phyloP scores from a whole-genome alignment of 2,329 filamentous ascomycete species.

The Huntiella decipiens region DNA sequence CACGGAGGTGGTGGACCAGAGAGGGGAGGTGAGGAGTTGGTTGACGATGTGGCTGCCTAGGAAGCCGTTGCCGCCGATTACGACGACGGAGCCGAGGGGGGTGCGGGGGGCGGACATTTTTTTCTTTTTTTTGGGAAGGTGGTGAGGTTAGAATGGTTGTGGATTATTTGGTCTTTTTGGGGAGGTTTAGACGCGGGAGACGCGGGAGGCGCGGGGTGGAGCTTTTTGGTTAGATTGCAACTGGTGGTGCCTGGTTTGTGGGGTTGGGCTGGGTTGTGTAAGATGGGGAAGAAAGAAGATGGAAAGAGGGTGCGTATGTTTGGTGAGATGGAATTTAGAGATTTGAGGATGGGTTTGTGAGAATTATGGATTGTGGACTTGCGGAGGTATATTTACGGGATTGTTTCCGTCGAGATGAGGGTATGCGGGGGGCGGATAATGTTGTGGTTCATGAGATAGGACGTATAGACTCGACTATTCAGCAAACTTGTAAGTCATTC shows the following conservation, averaged over 20 bases:
- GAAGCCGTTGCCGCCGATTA: conserved; percentile 72
- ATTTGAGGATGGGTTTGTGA: no score
- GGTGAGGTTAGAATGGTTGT: background rate
- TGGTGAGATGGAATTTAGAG: no score
- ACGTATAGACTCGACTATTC: no score
- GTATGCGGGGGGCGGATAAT: no score
- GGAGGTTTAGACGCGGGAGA: background rate
- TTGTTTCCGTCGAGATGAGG: no score
- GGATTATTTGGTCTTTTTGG: background rate
- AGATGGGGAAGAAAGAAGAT: conserved; percentile 31
- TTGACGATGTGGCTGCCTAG: conserved; percentile 67
- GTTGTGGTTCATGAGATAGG: no score
- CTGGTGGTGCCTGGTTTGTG: conserved; percentile 31
- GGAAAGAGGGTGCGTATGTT: no score
- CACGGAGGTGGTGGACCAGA: conserved; percentile 31
- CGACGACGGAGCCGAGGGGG: conserved; percentile 48
- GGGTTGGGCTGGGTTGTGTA: conserved; percentile 36
- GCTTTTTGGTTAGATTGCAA: background rate
- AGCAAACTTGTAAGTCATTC: no score
- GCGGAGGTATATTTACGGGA: no score
- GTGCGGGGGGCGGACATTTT: conserved; percentile 1
- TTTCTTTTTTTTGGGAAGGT: background rate
- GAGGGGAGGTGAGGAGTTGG: conserved; percentile 36
- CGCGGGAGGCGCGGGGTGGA: background rate
- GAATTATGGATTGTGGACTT: no score